A percentile compares a stretch with the other conserved stretches of the same genome.
Evolutionary conservation across 2,329 filamentous ascomycete genomes (phyloP).

Genomic region (Fusarium nodosum): DNA sequence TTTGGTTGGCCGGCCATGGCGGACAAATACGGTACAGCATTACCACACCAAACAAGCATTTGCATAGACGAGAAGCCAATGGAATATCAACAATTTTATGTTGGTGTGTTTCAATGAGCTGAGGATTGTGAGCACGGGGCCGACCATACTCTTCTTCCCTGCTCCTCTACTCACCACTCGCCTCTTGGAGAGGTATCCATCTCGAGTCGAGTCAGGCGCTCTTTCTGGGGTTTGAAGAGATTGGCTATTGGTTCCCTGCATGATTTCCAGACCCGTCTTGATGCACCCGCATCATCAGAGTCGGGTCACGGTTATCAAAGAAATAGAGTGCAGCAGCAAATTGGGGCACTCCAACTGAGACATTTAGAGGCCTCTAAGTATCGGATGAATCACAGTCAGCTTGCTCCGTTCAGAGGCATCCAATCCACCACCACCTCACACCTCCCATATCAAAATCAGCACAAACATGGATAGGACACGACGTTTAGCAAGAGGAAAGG

Average conservation of each 20-base stretch:
- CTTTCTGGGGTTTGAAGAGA: constrained; percentile 39
- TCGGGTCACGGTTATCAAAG: constrained; percentile 30
- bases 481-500: not conserved
- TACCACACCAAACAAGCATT: constrained; percentile 20
- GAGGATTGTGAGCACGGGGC: constrained; percentile 44
- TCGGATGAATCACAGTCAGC: constrained; percentile 29
- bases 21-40: constrained; percentile 25
- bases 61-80: constrained; percentile 42
- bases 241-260: constrained; percentile 36
- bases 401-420: constrained; percentile 9
- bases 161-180: not conserved
- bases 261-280: constrained; percentile 40
- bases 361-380: constrained; percentile 37
- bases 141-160: constrained; percentile 6
- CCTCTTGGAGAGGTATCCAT: not conserved
- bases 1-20: constrained; percentile 21
- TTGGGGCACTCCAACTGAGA: constrained; percentile 43
- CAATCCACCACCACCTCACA: constrained; percentile 4
- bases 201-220: constrained; percentile 46
- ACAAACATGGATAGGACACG: constrained; percentile 21
- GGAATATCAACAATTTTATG: constrained; percentile 33
- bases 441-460: constrained; percentile 7
- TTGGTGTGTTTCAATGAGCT: constrained; percentile 39
- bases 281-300: constrained; percentile 41
- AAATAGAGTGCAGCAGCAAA: constrained; percentile 39